Base-by-base conservation (phyloP, 2,329 filamentous ascomycete genomes). In the Fusarium sp. region DNA sequence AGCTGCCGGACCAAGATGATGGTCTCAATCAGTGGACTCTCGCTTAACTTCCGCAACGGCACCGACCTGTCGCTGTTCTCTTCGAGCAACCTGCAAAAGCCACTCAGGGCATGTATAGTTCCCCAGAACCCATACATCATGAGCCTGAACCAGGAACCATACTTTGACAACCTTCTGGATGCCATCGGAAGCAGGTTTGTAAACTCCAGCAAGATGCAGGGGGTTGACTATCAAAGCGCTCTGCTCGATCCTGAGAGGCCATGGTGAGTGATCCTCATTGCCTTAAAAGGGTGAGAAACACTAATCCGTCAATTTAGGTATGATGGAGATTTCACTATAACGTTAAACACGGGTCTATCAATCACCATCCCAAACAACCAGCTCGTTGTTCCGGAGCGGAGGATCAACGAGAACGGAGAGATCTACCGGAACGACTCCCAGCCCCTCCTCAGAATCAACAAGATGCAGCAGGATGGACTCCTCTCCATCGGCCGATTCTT, bases 31-130 rank as follows among this genome's bases (percentile, higher is more conserved):
- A 35, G 32, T 2, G 66, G 72, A 20, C 68, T 75, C 2, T 43
- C 66, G 1, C 52, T 75, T 0, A 75, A 71, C 66, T 68, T 71
- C 15, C 17, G 52, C 2, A 66, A 71, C 56, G 70, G 68, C 6
- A 72, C 56, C 27, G 64, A 70, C n/a, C 6, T 33, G n/a, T 68
- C 68, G 30, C 63, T 73, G 8, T 72, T 73, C 17, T 22, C 56
- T 5, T 45, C 47, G 8, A 43, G 33, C 5, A 68, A 54, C 47
- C 61, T 47, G 11, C 43, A 56, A 2, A 61, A 22, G 1, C 17
- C 37, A 12, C 12, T 75, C 2, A 7, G 17, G 12, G 69, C 66
- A 11, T 75, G 73, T n/a, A 30, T 75, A 22, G 6, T 56, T 11
- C 72, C 72, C 1, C 64, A 68, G n/a, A 35, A 30, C n/a, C 72